Evolutionary conservation across 305 asterid genomes (phyloP), one percentile per base, ranked within the genome.

Genomic region (Fraxinus floribunda): DNA sequence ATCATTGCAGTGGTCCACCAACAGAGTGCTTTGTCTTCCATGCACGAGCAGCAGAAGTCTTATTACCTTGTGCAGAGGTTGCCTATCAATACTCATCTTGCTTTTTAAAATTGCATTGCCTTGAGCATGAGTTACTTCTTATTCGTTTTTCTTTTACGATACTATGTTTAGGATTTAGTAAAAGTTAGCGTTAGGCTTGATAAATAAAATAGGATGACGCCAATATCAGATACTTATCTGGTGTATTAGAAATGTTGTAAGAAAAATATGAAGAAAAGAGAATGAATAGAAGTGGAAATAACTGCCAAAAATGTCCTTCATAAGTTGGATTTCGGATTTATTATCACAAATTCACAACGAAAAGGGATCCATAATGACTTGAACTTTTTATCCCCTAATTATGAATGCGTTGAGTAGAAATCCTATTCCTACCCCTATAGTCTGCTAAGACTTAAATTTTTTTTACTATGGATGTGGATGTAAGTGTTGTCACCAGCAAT

Each of bases 1-100:
- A 79, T 87, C 77, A 71, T 75, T 88, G 83, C 94, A 95, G 98
- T 78, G 99, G 99, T 80, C 98, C 99, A 80, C 97, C 98, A 81
- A 95, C 99, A 71, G 97, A 94, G 87, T 94, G 99, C 86, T 94
- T 93, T 82, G 68, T 94, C 86, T 94, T 85, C 87, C 99, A 95
- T 85, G 94, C 98, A 6, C 93, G 98, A 83, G 99, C 98, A 30
- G 86, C 90, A 35, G 93, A 91, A 91, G 93, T 90, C 75, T 86
- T 85, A 87, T 85, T 94, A 90, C 94, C 90, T 32, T 84, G 90
- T 85, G 77, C 85, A 77, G 81, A 92, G 99, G 98, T 95, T 75
- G 79, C 76, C 70, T 34, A 77, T 36, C 66, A 26, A 77, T 57
- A 57, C 86, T 46, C n/a, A 29, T 68, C 71, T 74, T 60, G 30